Conservation (phyloP, 225 moss, liverwort and hornwort species). For the Polytrichum commune region DNA sequence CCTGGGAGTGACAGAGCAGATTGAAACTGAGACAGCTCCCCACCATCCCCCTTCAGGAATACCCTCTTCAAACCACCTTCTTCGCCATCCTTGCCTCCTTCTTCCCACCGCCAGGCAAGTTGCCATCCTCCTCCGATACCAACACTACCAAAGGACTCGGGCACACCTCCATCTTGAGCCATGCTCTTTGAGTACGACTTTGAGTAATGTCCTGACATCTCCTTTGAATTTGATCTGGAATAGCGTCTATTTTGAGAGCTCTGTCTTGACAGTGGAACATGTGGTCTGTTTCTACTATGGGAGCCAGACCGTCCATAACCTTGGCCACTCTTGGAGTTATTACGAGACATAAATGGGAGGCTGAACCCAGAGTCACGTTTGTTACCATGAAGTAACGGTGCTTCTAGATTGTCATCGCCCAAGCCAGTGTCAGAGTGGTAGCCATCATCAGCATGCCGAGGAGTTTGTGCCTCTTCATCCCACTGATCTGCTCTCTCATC, state of each 20-base stretch:
- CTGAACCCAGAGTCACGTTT: conserved; percentile 26
- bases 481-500: conserved; percentile 39
- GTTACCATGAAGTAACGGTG: conserved; percentile 34
- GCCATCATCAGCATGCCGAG: conserved; percentile 30
- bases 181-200: conserved; percentile 57
- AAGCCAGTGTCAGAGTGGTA: conserved; percentile 23
- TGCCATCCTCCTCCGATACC: conserved; percentile 99
- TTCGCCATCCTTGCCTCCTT: conserved; percentile 69
- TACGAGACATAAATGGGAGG: conserved; percentile 33
- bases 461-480: conserved; percentile 74
- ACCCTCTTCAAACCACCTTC: conserved; percentile 76
- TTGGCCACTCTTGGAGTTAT: conserved; percentile 31
- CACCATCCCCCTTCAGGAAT: conserved; percentile 69
- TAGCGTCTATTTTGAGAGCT: conserved; percentile 35
- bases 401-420: conserved; percentile 26
- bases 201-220: conserved; percentile 41
- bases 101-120: conserved; percentile 85
- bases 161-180: conserved; percentile 49
- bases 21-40: conserved; percentile 66
- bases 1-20: conserved; percentile 76
- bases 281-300: conserved; percentile 19
- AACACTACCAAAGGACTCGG: conserved; percentile 71
- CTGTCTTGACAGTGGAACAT: conserved; percentile 38
- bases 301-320: conserved; percentile 40
- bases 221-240: conserved; percentile 42